Percentiles rank a stretch among this genome's conserved stretches.
Conservation (phyloP, 1,139 yeast genomes). For the Candida frijolesensis region DNA sequence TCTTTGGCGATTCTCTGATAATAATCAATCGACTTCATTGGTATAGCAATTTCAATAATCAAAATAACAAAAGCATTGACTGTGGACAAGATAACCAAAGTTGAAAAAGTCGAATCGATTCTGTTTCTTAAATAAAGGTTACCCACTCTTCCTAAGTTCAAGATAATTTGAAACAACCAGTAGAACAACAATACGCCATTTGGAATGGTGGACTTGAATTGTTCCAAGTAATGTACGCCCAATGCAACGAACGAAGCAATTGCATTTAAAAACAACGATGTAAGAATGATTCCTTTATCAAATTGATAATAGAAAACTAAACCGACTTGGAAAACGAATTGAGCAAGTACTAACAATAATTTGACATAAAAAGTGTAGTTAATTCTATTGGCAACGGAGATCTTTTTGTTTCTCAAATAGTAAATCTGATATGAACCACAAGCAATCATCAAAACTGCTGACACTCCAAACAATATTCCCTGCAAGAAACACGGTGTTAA, state of each 20-base stretch:
- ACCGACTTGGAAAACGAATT: constrained; percentile 36
- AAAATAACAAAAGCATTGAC: constrained; percentile 56
- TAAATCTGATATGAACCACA: constrained; percentile 53
- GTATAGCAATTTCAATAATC: constrained; percentile 51
- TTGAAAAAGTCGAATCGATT: constrained; percentile 33
- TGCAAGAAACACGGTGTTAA: constrained; percentile 83
- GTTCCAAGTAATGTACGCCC: constrained; percentile 70
- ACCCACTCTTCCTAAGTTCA: constrained; percentile 41
- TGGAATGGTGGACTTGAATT: constrained; percentile 64
- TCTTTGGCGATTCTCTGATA: constrained; percentile 40
- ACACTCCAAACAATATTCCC: constrained; percentile 59
- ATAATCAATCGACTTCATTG: constrained; percentile 42
- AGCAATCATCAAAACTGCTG: constrained; percentile 55
- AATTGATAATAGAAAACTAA: constrained; percentile 20
- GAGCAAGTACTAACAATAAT: constrained; percentile 42
- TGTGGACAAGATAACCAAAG: constrained; percentile 49
- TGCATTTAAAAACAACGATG: constrained; percentile 42
- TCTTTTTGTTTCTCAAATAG: constrained; percentile 33
- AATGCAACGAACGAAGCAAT: constrained; percentile 53
- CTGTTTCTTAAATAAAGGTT: constrained; percentile 53
- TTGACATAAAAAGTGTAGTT: constrained; percentile 47
- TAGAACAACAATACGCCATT: constrained; percentile 70
- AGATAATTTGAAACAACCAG: constrained; percentile 64
- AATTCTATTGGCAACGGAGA: constrained; percentile 34
- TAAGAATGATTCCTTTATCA: constrained; percentile 42